phyloP scores from a whole-genome alignment of 2,329 filamentous ascomycete species.

The Salinomyces thailandicus region DNA sequence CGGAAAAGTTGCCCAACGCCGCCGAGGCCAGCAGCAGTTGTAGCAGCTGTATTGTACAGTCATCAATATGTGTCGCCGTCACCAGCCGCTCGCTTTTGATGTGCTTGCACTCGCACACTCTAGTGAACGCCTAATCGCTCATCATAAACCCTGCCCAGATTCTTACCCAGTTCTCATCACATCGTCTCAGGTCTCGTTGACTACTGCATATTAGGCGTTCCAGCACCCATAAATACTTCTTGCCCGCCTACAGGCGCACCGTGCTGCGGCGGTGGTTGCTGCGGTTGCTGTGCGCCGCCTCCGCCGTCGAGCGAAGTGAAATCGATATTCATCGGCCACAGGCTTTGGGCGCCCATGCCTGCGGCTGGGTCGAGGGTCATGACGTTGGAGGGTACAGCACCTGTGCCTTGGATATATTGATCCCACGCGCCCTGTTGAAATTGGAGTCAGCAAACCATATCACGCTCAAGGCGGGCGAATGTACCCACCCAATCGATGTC shows the following conservation, averaged over 20 bases:
- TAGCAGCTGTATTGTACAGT: too few species aligned
- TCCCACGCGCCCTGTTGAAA: constrained; percentile 53
- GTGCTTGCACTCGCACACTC: too few species aligned
- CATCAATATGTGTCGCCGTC: too few species aligned
- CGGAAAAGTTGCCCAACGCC: too few species aligned
- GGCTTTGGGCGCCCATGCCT: constrained; percentile 22
- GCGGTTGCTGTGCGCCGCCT: constrained; percentile 21
- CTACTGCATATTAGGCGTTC: constrained; percentile 2
- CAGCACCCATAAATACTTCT: constrained; percentile 5
- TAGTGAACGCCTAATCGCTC: too few species aligned
- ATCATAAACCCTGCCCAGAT: too few species aligned
- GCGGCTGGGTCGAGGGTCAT: constrained; percentile 27
- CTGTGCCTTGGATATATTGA: constrained; percentile 54
- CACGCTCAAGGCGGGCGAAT: neutral
- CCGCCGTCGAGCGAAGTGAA: constrained; percentile 8
- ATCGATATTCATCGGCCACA: constrained; percentile 33
- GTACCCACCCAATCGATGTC: constrained; percentile 45
- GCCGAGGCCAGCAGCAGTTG: too few species aligned
- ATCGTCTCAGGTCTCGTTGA: too few species aligned
- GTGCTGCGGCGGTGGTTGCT: constrained; percentile 15
- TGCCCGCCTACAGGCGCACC: constrained; percentile 3
- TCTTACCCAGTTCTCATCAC: too few species aligned
- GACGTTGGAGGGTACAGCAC: constrained; percentile 15
- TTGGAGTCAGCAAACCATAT: constrained; percentile 5
- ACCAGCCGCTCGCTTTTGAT: too few species aligned